Conservation (phyloP, 1,284 basidiomycete species). For the Cerioporus squamosus region DNA sequence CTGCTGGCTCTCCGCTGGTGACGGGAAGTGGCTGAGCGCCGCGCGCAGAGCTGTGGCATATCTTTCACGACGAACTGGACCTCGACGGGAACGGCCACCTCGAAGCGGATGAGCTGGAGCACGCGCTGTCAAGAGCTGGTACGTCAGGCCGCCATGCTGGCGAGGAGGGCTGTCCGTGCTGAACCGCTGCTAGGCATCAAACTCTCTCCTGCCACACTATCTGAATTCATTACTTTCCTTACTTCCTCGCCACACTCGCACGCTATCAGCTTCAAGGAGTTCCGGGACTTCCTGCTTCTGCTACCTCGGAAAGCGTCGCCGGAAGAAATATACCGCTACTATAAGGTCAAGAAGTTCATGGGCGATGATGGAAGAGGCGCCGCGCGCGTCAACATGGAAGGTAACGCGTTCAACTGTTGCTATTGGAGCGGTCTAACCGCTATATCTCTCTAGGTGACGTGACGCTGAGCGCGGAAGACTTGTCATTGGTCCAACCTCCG, state of each 20-base stretch:
- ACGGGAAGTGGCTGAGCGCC: slow-evolving; percentile 19
- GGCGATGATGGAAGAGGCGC: slow-evolving; percentile 79
- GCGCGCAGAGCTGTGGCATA: slow-evolving; percentile 78
- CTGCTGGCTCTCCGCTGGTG: background rate
- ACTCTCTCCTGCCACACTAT: slow-evolving; percentile 65
- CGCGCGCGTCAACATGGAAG: slow-evolving; percentile 87
- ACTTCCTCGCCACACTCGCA: slow-evolving; percentile 69
- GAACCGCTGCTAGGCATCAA: slow-evolving; percentile 59
- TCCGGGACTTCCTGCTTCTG: slow-evolving; percentile 88
- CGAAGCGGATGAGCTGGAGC: slow-evolving; percentile 72
- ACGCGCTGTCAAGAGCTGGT: slow-evolving; percentile 79
- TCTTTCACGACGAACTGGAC: slow-evolving; percentile 89
- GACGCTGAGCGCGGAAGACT: slow-evolving; percentile 73
- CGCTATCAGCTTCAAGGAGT: slow-evolving; percentile 84
- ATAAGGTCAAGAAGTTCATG: slow-evolving; percentile 77
- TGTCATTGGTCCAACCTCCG: slow-evolving; percentile 23
- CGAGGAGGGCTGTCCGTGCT: slow-evolving; percentile 11
- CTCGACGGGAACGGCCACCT: slow-evolving; percentile 84
- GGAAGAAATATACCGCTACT: slow-evolving; percentile 87
- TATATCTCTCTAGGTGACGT: slow-evolving; percentile 62
- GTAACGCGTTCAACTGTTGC: slow-evolving; percentile 43
- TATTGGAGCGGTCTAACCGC: slow-evolving; percentile 8
- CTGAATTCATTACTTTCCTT: slow-evolving; percentile 83
- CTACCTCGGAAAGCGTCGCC: slow-evolving; percentile 83
- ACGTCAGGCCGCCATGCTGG: slow-evolving; percentile 28